Evolutionary conservation across 2,329 filamentous ascomycete genomes (phyloP).

Genomic region (Pleurostoma richardsiae): DNA sequence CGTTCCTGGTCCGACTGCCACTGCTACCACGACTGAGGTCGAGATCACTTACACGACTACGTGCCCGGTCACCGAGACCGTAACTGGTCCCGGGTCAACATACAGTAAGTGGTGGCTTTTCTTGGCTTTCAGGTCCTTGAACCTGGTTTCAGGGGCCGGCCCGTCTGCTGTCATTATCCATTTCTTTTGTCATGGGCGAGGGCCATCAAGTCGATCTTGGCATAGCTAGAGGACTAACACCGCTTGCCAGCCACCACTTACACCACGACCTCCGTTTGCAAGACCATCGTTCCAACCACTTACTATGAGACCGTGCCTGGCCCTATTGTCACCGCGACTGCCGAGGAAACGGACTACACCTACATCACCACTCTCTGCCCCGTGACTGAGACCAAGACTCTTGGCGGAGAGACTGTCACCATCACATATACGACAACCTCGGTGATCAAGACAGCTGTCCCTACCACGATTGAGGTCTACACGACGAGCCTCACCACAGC

Average conservation of each 20-base stretch:
- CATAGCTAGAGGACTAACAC: no score
- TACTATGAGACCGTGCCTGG: constrained; percentile 25
- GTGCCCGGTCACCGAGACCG: constrained; percentile 27
- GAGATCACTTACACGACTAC: constrained; percentile 30
- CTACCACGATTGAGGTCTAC: constrained; percentile 17
- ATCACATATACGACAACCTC: constrained; percentile 8
- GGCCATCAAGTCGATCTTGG: no score
- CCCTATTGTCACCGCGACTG: constrained; percentile 27
- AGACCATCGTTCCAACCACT: constrained; percentile 20
- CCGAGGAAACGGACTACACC: constrained; percentile 29
- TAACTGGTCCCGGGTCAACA: constrained; percentile 28
- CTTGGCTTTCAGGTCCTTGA: no score
- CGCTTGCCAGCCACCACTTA: constrained; percentile 19
- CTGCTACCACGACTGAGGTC: constrained; percentile 23
- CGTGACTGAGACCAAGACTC: constrained; percentile 36
- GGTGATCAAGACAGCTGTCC: constrained; percentile 13
- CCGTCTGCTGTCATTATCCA: no score
- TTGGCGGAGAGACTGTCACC: constrained; percentile 26
- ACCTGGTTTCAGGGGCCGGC: no score
- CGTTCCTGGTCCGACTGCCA: constrained; percentile 25
- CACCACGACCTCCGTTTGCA: constrained; percentile 29
- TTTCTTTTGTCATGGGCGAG: no score
- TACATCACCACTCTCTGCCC: constrained; percentile 39
- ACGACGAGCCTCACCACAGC: constrained; percentile 26
- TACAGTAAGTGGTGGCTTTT: constrained; percentile 11